Evolutionary conservation across 1,284 basidiomycete genomes (phyloP), one percentile per base, ranked within the genome.

Genomic region (Hypsizygus ulmarius): DNA sequence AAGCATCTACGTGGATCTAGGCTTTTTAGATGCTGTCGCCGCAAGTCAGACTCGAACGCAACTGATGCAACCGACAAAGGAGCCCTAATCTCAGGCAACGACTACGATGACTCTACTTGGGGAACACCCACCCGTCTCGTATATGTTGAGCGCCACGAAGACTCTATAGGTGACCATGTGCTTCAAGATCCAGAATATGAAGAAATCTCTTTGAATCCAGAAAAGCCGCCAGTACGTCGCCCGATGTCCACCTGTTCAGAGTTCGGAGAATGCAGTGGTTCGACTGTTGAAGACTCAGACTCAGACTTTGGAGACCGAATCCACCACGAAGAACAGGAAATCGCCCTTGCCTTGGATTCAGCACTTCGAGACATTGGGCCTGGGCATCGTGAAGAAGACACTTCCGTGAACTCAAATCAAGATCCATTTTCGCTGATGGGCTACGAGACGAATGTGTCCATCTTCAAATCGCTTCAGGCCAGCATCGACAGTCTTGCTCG

Each of bases 291-390:
- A 33, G 41, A 52, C 28, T 34, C 25, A 14, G 42, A 47, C 36
- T 25, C 21, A n/a, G 32, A 16, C 15, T 64, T 61, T 43, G 55
- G 57, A 39, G 43, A 53, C 27, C 57, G 56, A 7, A 50, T 63
- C 11, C 54, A 53, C 11, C 44, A 51, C 9, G 63, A 65, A 52
- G 75, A 59, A 69, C 51, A 47, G 34, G 67, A 64, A 39, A 63
- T 65, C 27, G 52, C 59, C 12, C 50, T 58, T 48, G 59, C 64
- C n/a, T 52, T 63, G 16, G 50, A 47, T 40, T 52, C 60, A 27
- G 62, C 61, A 15, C 51, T 59, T 45, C 52, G 59, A 40, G 53
- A 60, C 52, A 10, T 18, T 14, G 7, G 16, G n/a, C 15, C 41
- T 40, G 33, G 38, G 14, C 14, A 8, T n/a, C 29, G 40, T n/a